A percentile compares a stretch with the other conserved stretches of the same genome.
Conservation (phyloP, 164 flowering plant species). For the Macadamia integrifolia region DNA sequence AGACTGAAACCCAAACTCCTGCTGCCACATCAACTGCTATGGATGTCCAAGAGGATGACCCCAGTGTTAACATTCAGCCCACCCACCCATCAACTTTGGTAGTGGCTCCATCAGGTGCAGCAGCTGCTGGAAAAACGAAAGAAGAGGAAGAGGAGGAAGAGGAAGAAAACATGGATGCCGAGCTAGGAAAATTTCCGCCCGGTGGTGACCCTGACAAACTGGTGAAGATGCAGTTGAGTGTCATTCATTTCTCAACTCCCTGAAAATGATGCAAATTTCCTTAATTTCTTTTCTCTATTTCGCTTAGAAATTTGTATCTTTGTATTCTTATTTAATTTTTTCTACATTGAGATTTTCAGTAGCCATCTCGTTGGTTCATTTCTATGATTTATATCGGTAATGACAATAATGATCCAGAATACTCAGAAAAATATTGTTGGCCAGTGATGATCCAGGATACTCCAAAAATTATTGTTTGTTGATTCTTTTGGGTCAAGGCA, state of each 20-base stretch:
- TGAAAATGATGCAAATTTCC: background rate
- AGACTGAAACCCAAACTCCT: constrained; percentile 23
- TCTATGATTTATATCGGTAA: too few species aligned
- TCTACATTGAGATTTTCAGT: too few species aligned
- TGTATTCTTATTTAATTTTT: too few species aligned
- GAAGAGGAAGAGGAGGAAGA: constrained; percentile 92
- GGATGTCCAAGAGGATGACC: constrained; percentile 24
- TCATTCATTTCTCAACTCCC: background rate
- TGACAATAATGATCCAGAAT: too few species aligned
- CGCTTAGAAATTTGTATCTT: background rate
- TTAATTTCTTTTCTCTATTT: background rate
- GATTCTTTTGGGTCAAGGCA: too few species aligned
- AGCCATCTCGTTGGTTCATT: too few species aligned
- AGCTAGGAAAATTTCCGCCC: constrained; percentile 56
- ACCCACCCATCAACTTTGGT: constrained; percentile 22
- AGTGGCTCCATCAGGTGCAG: constrained; percentile 8
- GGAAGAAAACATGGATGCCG: constrained; percentile 91
- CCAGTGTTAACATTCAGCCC: constrained; percentile 1
- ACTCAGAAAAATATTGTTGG: too few species aligned
- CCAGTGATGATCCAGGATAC: too few species aligned
- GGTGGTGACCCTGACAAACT: constrained; percentile 71
- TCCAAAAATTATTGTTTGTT: too few species aligned
- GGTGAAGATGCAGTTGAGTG: constrained; percentile 86
- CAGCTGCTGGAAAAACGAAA: constrained; percentile 40
- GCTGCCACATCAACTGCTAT: constrained; percentile 9